These are phyloP conservation scores for Nigrospora sphaerica DNA, from an alignment of 2,329 filamentous ascomycete genomes.

Conservation along the genomic window DNA sequence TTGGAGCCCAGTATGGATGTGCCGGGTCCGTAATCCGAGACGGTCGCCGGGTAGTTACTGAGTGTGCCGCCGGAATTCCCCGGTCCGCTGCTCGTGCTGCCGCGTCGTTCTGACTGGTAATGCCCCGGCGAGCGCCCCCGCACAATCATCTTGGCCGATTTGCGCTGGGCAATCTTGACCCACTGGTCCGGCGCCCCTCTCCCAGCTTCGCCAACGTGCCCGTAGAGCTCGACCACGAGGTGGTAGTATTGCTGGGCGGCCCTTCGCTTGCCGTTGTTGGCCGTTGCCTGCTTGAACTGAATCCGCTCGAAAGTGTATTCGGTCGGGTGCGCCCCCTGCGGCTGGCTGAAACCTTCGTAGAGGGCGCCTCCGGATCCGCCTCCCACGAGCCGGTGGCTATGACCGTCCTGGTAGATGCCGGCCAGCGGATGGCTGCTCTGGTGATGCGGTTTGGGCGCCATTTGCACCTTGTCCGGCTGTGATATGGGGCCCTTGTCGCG, in stretches of 20 bases:
- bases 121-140: constrained; percentile 76
- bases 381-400: constrained; percentile 24
- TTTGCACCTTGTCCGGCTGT: constrained; percentile 61
- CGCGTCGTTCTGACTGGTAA: constrained; percentile 64
- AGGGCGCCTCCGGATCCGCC: constrained; percentile 16
- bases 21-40: constrained; percentile 29
- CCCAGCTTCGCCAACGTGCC: constrained; percentile 60
- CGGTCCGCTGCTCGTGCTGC: constrained; percentile 60
- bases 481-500: constrained; percentile 79
- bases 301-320: constrained; percentile 76
- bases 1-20: constrained; percentile 31
- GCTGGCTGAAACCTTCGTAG: constrained; percentile 31
- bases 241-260: constrained; percentile 92
- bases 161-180: constrained; percentile 63
- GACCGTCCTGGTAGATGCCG: constrained; percentile 33
- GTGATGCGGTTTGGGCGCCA: constrained; percentile 59
- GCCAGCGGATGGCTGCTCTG: constrained; percentile 34
- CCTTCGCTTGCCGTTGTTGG: constrained; percentile 86
- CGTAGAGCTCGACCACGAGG: constrained; percentile 78
- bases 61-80: constrained; percentile 34
- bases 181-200: constrained; percentile 43
- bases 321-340: constrained; percentile 32
- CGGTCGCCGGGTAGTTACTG: constrained; percentile 31
- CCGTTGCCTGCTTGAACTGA: constrained; percentile 89
- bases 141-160: constrained; percentile 81